These are phyloP conservation scores for Nepenthes gracilis DNA, from an alignment of 148 eudicot genomes.

Conservation along the genomic window DNA sequence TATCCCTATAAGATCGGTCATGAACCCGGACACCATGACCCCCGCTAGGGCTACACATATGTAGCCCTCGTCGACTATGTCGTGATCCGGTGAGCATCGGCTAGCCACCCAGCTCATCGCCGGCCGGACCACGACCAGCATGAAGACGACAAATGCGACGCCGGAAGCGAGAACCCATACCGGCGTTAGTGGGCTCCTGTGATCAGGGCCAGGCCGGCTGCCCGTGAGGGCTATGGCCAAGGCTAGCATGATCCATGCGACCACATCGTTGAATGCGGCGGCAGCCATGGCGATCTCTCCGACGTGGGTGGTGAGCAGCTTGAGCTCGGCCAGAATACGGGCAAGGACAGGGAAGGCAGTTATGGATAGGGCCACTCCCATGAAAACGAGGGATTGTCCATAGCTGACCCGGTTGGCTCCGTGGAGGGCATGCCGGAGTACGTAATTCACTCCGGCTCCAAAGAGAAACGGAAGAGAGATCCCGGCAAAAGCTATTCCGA, in stretches of 20 bases:
- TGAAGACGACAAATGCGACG: constrained; percentile 26
- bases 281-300: constrained; percentile 52
- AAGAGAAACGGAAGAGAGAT: constrained; percentile 30
- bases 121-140: constrained; percentile 29
- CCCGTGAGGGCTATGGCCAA: constrained; percentile 42
- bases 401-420: not conserved
- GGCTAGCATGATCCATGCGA: constrained; percentile 43
- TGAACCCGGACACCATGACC: constrained; percentile 34
- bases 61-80: constrained; percentile 19
- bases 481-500: constrained; percentile 34
- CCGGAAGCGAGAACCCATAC: constrained; percentile 40
- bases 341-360: constrained; percentile 53
- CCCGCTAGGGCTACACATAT: constrained; percentile 33
- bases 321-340: constrained; percentile 42
- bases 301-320: constrained; percentile 30
- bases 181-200: constrained; percentile 32
- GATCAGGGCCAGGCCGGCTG: constrained; percentile 16
- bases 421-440: constrained; percentile 17
- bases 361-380: not conserved
- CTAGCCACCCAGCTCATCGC: constrained; percentile 29
- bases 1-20: constrained; percentile 29
- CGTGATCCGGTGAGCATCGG: constrained; percentile 22
- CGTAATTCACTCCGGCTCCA: constrained; percentile 28
- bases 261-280: constrained; percentile 48
- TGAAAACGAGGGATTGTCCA: not conserved